These are phyloP conservation scores for Suhomyces ambrosiae DNA, from an alignment of 1,139 yeast genomes.

Conservation along the genomic window DNA sequence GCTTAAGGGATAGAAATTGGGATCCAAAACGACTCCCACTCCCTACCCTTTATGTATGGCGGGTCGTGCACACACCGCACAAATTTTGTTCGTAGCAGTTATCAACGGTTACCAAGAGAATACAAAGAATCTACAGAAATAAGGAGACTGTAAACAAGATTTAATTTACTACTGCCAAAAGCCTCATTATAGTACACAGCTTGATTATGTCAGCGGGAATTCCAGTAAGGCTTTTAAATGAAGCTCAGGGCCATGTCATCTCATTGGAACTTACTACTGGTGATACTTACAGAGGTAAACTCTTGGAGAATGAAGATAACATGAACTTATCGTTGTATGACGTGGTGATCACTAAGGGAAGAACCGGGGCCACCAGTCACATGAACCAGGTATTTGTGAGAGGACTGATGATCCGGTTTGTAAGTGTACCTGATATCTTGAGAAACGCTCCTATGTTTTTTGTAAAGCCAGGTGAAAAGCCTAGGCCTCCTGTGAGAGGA, in stretches of 20 bases:
- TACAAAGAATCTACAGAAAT: too few relatives aligned
- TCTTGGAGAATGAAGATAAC: conserved; percentile 83
- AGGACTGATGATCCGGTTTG: conserved; percentile 86
- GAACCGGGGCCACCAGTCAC: conserved; percentile 72
- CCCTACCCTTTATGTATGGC: not conserved
- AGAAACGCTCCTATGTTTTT: conserved; percentile 81
- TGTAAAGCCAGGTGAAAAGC: conserved; percentile 65
- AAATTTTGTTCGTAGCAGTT: conserved; percentile 4
- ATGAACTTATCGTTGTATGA: conserved; percentile 91
- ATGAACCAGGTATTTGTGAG: conserved; percentile 87
- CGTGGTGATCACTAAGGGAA: conserved; percentile 69
- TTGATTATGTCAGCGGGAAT: conserved; percentile 71
- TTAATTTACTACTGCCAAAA: too few relatives aligned
- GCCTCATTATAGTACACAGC: too few relatives aligned
- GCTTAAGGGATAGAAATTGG: not conserved
- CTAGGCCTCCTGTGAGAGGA: conserved; percentile 71
- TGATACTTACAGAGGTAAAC: conserved; percentile 82
- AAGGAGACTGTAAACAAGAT: too few relatives aligned
- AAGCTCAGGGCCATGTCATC: conserved; percentile 86
- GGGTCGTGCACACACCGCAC: conserved; percentile 8
- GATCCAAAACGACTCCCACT: not conserved
- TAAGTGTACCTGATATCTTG: conserved; percentile 86
- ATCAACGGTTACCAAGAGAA: conserved; percentile 9
- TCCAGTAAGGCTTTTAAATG: conserved; percentile 85
- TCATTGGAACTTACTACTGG: conserved; percentile 86